Evolutionary conservation across 495 filamentous ascomycete genomes (phyloP).

Genomic region (Extremus antarcticus): DNA sequence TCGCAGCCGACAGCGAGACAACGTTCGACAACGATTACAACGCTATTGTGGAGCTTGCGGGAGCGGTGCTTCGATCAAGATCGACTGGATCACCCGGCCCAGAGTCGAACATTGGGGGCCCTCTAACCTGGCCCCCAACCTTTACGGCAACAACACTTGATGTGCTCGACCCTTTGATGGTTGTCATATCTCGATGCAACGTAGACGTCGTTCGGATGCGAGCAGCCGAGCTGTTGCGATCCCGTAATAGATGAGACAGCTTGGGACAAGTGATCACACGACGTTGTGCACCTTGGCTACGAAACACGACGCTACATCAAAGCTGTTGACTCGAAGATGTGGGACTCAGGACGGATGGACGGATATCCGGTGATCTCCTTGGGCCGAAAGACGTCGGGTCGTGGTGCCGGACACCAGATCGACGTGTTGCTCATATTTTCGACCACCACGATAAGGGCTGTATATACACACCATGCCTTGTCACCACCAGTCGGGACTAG

Average conservation of each 20-base stretch:
- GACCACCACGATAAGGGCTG: no score
- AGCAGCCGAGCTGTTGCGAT: conserved; percentile 4
- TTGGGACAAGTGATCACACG: no score
- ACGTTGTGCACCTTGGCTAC: no score
- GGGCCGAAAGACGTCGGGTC: no score
- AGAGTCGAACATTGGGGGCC: conserved; percentile 2
- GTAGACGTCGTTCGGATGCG: not conserved
- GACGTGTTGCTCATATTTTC: no score
- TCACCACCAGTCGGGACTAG: no score
- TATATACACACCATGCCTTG: no score
- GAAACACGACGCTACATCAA: not conserved
- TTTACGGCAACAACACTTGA: conserved; percentile 1
- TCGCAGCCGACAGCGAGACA: conserved; percentile 6
- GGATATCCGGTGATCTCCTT: no score
- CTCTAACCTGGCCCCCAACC: not conserved
- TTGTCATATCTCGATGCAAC: conserved; percentile 6
- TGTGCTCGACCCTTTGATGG: conserved; percentile 3
- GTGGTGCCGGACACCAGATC: no score
- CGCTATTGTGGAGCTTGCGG: conserved; percentile 12
- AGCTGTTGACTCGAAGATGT: not conserved
- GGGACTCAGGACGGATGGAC: no score
- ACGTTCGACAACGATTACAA: conserved; percentile 7
- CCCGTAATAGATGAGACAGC: not conserved
- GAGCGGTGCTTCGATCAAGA: conserved; percentile 4
- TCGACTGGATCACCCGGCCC: not conserved